These are phyloP conservation scores for Tetrapyrgos nigripes DNA, from an alignment of 1,284 basidiomycete genomes.

Conservation along the genomic window DNA sequence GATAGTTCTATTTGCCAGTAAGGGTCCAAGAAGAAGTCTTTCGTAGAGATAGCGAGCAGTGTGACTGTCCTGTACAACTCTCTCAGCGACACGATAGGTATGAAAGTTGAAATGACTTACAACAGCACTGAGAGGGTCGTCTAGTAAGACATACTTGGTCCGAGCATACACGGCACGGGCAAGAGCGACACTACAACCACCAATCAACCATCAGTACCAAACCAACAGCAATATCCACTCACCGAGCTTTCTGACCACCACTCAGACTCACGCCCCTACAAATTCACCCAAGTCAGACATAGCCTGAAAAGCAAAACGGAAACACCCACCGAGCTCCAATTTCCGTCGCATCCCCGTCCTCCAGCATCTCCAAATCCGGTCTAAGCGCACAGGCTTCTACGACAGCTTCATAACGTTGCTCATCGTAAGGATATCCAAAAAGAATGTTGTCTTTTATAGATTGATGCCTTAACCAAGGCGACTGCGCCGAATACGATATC, in stretches of 20 bases:
- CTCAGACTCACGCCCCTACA: constrained; percentile 28
- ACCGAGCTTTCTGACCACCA: constrained; percentile 47
- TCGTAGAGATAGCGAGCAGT: constrained; percentile 75
- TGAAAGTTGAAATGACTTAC: constrained; percentile 3
- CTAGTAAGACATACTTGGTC: constrained; percentile 20
- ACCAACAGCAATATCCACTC: constrained; percentile 2
- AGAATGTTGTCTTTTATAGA: constrained; percentile 64
- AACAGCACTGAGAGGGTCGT: constrained; percentile 23
- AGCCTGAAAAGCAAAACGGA: too few species aligned
- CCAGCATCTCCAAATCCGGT: constrained; percentile 68
- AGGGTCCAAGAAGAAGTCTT: constrained; percentile 65
- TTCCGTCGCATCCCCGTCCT: constrained; percentile 60
- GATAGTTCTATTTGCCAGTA: constrained; percentile 72
- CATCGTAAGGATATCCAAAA: constrained; percentile 62
- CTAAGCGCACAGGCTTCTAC: constrained; percentile 65
- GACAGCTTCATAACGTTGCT: constrained; percentile 56
- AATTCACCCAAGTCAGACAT: too few species aligned
- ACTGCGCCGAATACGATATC: constrained; percentile 86
- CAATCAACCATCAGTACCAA: constrained; percentile 31
- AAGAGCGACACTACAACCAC: constrained; percentile 52
- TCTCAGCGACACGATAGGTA: background rate
- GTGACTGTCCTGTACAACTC: constrained; percentile 65
- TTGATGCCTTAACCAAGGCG: constrained; percentile 78
- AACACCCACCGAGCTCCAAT: constrained; percentile 39
- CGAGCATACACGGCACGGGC: constrained; percentile 26